Conservation (phyloP, 352 stramenopile genomes). For the Phytophthora lateralis region DNA sequence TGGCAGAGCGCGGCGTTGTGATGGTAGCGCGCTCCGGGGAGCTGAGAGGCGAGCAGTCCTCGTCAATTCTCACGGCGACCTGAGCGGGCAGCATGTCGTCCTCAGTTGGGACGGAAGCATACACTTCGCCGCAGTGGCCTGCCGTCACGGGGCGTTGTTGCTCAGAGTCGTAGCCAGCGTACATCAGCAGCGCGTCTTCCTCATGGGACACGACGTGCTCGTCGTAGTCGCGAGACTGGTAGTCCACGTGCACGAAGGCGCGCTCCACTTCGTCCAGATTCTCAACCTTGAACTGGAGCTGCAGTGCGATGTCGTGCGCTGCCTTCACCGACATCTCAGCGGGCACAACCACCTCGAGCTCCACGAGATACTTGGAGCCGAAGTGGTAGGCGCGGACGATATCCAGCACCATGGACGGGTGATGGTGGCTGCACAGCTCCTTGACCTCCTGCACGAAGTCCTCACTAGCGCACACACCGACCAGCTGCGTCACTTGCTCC, state of each 20-base stretch:
- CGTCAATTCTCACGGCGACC: constrained; percentile 11
- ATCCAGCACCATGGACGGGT: constrained; percentile 84
- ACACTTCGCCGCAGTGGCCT: constrained; percentile 19
- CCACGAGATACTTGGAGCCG: constrained; percentile 93
- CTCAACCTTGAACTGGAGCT: constrained; percentile 95
- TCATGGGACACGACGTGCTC: constrained; percentile 69
- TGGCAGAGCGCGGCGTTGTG: constrained; percentile 10
- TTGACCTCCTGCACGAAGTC: constrained; percentile 92
- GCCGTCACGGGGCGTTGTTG: constrained; percentile 13
- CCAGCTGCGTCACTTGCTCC: constrained; percentile 90
- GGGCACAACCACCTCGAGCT: constrained; percentile 94
- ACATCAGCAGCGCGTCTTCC: constrained; percentile 55
- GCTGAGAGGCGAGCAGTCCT: constrained; percentile 1
- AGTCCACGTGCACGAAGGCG: constrained; percentile 96
- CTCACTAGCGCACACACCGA: constrained; percentile 64
- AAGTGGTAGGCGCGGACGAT: constrained; percentile 94
- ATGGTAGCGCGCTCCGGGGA: constrained; percentile 13
- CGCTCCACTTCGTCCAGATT: constrained; percentile 91
- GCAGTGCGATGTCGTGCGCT: constrained; percentile 93
- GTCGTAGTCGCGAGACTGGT: constrained; percentile 83
- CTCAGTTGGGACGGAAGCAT: constrained; percentile 27
- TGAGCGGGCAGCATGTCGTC: constrained; percentile 5
- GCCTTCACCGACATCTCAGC: constrained; percentile 90
- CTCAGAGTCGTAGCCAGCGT: constrained; percentile 33
- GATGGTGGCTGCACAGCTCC: constrained; percentile 74